Evolutionary conservation across 352 stramenopile species (phyloP).

Genomic region (Pythium periplocum): DNA sequence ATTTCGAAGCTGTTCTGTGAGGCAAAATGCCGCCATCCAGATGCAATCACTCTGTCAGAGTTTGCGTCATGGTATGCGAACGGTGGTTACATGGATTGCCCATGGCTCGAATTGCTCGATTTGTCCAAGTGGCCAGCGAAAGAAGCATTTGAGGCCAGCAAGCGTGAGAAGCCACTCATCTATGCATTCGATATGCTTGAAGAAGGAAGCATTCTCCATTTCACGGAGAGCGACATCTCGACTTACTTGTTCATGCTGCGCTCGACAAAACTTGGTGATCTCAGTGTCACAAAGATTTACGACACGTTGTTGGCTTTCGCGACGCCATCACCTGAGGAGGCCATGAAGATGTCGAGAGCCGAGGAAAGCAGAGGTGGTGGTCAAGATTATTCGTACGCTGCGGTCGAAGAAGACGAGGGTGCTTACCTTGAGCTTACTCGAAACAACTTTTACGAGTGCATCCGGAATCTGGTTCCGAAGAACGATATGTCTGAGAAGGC

Average conservation of each 20-base stretch:
- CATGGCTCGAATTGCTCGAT: slow-evolving; percentile 95
- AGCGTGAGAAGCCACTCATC: slow-evolving; percentile 76
- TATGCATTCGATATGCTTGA: slow-evolving; percentile 86
- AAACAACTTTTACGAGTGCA: slow-evolving; percentile 83
- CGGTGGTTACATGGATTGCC: slow-evolving; percentile 91
- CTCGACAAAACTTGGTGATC: slow-evolving; percentile 67
- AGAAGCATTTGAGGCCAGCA: slow-evolving; percentile 83
- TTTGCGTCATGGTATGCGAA: slow-evolving; percentile 97
- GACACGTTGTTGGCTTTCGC: slow-evolving; percentile 70
- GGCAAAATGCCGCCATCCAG: slow-evolving; percentile 44
- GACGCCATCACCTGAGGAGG: slow-evolving; percentile 64
- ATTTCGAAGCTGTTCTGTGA: slow-evolving; percentile 88
- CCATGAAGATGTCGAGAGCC: slow-evolving; percentile 52
- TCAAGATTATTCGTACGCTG: slow-evolving; percentile 71
- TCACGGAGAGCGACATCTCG: slow-evolving; percentile 79
- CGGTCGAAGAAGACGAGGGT: slow-evolving; percentile 80
- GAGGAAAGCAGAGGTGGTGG: slow-evolving; percentile 28
- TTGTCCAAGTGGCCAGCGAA: slow-evolving; percentile 93
- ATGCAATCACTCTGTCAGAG: slow-evolving; percentile 90
- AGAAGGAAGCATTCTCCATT: slow-evolving; percentile 80
- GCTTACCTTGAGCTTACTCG: slow-evolving; percentile 73
- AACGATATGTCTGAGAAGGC: slow-evolving; percentile 76
- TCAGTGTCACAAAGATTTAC: slow-evolving; percentile 76
- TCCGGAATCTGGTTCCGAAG: slow-evolving; percentile 76
- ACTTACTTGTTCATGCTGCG: slow-evolving; percentile 83